Evolutionary conservation across 1,284 basidiomycete genomes (phyloP).

Genomic region (Papiliotrema laurentii): DNA sequence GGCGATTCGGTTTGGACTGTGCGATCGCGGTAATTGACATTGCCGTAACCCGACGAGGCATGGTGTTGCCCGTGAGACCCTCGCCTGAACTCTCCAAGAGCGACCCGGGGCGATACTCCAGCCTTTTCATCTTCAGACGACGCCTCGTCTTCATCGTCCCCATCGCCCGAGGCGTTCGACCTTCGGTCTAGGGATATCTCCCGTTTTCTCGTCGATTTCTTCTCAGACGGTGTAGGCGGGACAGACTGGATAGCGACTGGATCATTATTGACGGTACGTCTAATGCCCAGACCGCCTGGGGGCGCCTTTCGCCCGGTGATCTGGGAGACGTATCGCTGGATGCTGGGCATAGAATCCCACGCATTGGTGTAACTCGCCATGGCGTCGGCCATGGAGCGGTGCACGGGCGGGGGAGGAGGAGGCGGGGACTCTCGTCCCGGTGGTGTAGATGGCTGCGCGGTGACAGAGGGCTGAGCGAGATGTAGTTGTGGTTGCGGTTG

Average conservation of each 20-base stretch:
- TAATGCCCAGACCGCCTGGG: background rate
- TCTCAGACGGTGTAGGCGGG: slow-evolving; percentile 19
- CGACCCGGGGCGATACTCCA: background rate
- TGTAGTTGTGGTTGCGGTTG: slow-evolving; percentile 29
- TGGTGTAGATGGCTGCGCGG: slow-evolving; percentile 14
- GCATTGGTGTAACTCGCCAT: slow-evolving; percentile 67
- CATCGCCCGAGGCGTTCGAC: slow-evolving; percentile 29
- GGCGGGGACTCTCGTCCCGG: slow-evolving; percentile 12
- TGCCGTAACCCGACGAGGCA: background rate
- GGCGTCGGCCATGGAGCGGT: slow-evolving; percentile 46
- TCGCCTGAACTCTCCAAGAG: background rate
- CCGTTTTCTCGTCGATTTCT: background rate
- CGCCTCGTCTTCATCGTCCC: slow-evolving; percentile 33
- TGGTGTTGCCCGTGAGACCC: background rate
- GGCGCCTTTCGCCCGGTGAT: slow-evolving; percentile 47
- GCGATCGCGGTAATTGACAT: slow-evolving; percentile 29
- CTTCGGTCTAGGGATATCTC: slow-evolving; percentile 6
- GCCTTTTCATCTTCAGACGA: slow-evolving; percentile 8
- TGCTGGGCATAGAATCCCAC: slow-evolving; percentile 75
- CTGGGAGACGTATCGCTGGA: slow-evolving; percentile 66
- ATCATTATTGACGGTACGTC: background rate
- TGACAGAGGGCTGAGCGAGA: slow-evolving; percentile 26
- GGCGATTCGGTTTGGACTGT: slow-evolving; percentile 31
- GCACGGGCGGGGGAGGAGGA: slow-evolving; percentile 29
- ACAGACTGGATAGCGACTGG: slow-evolving; percentile 17